Conservation (phyloP, 2,329 filamentous ascomycete species). For the Ophiostoma ips region DNA sequence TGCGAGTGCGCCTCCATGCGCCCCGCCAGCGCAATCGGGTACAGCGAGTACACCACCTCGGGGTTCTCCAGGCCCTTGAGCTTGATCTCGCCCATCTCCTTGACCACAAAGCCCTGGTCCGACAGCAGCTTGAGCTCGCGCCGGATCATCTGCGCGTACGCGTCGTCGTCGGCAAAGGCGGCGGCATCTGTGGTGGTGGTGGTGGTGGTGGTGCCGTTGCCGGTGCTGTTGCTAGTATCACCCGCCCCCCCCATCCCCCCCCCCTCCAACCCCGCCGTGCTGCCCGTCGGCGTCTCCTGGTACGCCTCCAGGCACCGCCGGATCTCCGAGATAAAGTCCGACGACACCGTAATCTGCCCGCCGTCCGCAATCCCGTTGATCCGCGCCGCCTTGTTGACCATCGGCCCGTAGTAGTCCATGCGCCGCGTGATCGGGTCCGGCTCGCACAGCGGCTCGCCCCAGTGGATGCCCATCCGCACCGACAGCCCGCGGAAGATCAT, state of each 20-base stretch:
- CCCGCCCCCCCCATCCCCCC: too few species aligned
- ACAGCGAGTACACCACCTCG: conserved; percentile 88
- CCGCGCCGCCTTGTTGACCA: conserved; percentile 94
- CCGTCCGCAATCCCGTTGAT: conserved; percentile 92
- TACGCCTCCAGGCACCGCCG: conserved; percentile 81
- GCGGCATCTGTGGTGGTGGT: not conserved
- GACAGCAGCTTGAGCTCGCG: conserved; percentile 78
- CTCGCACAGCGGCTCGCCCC: conserved; percentile 87
- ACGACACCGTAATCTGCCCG: conserved; percentile 91
- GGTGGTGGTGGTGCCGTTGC: not conserved
- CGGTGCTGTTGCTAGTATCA: too few species aligned
- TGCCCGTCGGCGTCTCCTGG: conserved; percentile 54
- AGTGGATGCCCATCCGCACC: conserved; percentile 96
- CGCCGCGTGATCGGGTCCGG: conserved; percentile 90
- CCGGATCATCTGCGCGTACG: conserved; percentile 61
- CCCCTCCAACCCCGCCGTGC: conserved; percentile 37
- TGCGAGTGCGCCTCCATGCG: conserved; percentile 57
- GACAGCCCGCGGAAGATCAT: conserved; percentile 89
- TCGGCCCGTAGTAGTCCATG: conserved; percentile 99
- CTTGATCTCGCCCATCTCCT: conserved; percentile 83
- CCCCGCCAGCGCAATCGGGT: conserved; percentile 74
- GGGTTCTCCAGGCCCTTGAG: conserved; percentile 96
- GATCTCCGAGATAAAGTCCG: conserved; percentile 93
- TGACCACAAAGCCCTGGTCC: conserved; percentile 89
- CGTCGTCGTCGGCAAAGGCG: conserved; percentile 54